These are phyloP conservation scores for Penicillium thymicola DNA, from an alignment of 2,329 filamentous ascomycete genomes.

Conservation along the genomic window DNA sequence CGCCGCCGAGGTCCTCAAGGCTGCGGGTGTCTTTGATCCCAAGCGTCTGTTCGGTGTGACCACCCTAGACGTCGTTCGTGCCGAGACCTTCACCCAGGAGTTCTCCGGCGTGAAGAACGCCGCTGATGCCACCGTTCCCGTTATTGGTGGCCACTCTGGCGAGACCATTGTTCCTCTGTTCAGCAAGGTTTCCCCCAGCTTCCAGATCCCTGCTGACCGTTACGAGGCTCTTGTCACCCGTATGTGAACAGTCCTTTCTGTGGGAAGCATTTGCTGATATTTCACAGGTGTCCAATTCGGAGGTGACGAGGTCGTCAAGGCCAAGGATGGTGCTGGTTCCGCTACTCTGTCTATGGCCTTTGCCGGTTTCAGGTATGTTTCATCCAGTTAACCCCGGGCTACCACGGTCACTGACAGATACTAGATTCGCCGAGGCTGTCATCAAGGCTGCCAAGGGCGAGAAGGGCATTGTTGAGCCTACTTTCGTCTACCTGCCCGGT, in stretches of 20 bases:
- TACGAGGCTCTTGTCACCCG: conserved; percentile 88
- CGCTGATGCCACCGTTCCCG: conserved; percentile 78
- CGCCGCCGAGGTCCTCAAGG: conserved; percentile 93
- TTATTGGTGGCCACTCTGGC: conserved; percentile 95
- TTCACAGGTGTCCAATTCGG: conserved; percentile 78
- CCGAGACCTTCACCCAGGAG: conserved; percentile 91
- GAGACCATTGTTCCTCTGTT: conserved; percentile 98
- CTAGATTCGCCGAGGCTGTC: conserved; percentile 87
- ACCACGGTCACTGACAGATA: conserved; percentile 16
- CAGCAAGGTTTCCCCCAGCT: conserved; percentile 78
- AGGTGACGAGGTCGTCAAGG: conserved; percentile 94
- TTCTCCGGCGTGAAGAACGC: conserved; percentile 80
- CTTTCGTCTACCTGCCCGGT: conserved; percentile 91
- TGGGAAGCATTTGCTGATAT: conserved; percentile 6
- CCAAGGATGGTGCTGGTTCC: conserved; percentile 86
- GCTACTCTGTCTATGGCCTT: conserved; percentile 94
- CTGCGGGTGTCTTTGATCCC: conserved; percentile 86
- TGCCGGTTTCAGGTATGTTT: conserved; percentile 78
- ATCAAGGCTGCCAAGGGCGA: conserved; percentile 84
- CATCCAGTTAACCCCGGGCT: conserved; percentile 10
- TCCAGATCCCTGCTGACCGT: conserved; percentile 83
- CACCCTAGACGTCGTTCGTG: conserved; percentile 95
- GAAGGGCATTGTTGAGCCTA: conserved; percentile 90
- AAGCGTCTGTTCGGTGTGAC: conserved; percentile 98
- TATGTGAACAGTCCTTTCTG: conserved; percentile 34